Base-by-base conservation (phyloP, 345 rosid species). In the Leavenworthia alabamica region DNA sequence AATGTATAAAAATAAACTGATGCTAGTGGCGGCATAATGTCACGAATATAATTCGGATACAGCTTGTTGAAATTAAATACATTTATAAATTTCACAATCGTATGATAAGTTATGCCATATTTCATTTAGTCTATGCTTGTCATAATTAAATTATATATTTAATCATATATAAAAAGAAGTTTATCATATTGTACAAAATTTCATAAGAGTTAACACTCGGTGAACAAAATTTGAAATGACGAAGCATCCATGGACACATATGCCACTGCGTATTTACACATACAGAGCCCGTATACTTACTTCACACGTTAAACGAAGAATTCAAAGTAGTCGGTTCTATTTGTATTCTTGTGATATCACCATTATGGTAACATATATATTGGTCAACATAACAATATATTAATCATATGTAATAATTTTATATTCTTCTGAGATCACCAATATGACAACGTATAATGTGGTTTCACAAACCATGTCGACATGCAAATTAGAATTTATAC, bases 11-110 rank as follows among this genome's bases (percentile, higher is more conserved):
- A 45, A 45, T 43, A 7, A 45, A 29, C 35, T 39, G 49, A 17
- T 56, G 47, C 70, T 56, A 70, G 64, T 41, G 64, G 70, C 56
- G 45, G 56, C 26, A 36, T 70, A 64, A 70, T 52, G 50, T 55
- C 37, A 62, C 68, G 20, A 55, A 36, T 26, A 40, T 40, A 41
- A 40, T 40, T 56, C 33, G 54, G 29, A 28, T 29, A 59, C 62
- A 12, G 59, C 74, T 70, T 70, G 69, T 47, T 47, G 23, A 47
- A 40, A 36, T 39, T 37, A 62, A 70, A 55, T 39, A 55, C 59
- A 55, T 56, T 46, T 16, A 0, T 7, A 14, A 11, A 35, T 41
- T 14, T 17, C 17, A 15, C 62, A 62, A 39, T 20, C 28, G 37
- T 27, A 12, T 70, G 8, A 37, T 20, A 12, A 39, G 12, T 40